Conservation (phyloP, 495 filamentous ascomycete species). For the Talaromyces trachyspermus region DNA sequence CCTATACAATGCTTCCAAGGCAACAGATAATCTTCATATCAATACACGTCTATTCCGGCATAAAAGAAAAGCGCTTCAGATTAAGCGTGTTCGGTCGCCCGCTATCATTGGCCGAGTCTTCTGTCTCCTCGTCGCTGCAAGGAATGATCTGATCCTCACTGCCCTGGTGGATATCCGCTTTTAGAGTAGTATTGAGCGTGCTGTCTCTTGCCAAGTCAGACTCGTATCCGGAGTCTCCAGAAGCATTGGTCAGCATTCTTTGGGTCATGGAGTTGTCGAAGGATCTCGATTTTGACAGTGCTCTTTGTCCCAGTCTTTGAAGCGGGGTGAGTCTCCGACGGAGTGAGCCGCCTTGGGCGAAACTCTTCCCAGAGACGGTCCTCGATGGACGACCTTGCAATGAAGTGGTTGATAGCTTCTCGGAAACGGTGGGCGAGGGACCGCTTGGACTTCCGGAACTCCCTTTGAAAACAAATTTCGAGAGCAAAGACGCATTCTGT, state of each 20-base stretch:
- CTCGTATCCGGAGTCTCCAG: slow-evolving; percentile 6
- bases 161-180: slow-evolving; percentile 30
- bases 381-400: neutral
- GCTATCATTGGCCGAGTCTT: slow-evolving; percentile 13
- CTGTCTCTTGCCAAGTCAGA: slow-evolving; percentile 3
- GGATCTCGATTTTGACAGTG: slow-evolving; percentile 35
- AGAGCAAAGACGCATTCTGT: slow-evolving; percentile 29
- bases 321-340: slow-evolving; percentile 36
- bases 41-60: slow-evolving; percentile 21
- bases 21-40: slow-evolving; percentile 5
- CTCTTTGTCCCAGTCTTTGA: slow-evolving; percentile 40
- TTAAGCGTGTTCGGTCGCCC: slow-evolving; percentile 27
- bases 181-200: neutral
- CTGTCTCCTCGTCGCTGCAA: slow-evolving; percentile 55
- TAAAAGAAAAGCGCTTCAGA: slow-evolving; percentile 49
- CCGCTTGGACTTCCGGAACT: neutral
- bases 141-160: slow-evolving; percentile 74
- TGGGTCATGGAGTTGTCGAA: slow-evolving; percentile 18
- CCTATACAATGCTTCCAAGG: slow-evolving; percentile 10
- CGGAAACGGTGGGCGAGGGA: neutral
- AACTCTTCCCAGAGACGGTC: neutral
- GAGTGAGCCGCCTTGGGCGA: slow-evolving; percentile 12
- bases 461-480: slow-evolving; percentile 26
- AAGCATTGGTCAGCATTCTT: neutral
- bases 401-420: slow-evolving; percentile 8